A percentile compares a stretch with the other conserved stretches of the same genome.
Evolutionary conservation across 2,329 filamentous ascomycete genomes (phyloP).

Genomic region (Botryosphaeria agaves): DNA sequence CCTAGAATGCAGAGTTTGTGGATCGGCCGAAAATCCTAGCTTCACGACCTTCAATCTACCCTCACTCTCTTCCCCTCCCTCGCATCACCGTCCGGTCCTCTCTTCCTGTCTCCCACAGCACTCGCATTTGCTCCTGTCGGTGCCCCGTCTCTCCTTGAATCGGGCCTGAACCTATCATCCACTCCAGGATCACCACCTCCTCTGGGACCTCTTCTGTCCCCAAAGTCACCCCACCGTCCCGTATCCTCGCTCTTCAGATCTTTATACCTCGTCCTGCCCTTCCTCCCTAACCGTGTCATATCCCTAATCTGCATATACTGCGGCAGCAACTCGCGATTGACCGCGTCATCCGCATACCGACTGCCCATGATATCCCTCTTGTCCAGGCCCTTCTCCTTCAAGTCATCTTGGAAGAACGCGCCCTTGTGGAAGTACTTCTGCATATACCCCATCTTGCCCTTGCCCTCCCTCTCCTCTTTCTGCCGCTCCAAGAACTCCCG

Average conservation of each 20-base stretch:
- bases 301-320: conserved; percentile 87
- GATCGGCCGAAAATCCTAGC: too few species aligned
- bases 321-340: conserved; percentile 66
- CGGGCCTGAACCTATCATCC: conserved; percentile 53
- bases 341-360: conserved; percentile 65
- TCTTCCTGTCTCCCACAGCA: conserved; percentile 46
- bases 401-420: conserved; percentile 81
- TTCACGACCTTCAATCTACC: conserved; percentile 18
- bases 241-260: conserved; percentile 86
- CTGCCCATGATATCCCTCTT: conserved; percentile 75
- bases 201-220: conserved; percentile 28
- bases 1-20: too few species aligned
- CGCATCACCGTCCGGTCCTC: conserved; percentile 18
- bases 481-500: conserved; percentile 59
- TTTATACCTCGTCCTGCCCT: conserved; percentile 77
- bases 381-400: conserved; percentile 56
- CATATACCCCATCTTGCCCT: conserved; percentile 76
- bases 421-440: conserved; percentile 96
- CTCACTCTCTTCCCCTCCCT: conserved; percentile 27
- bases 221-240: conserved; percentile 59
- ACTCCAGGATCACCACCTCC: conserved; percentile 24
- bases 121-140: conserved; percentile 52
- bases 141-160: conserved; percentile 36
- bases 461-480: conserved; percentile 53
- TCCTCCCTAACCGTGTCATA: conserved; percentile 84